Percentiles rank a stretch among this genome's conserved stretches.
phyloP scores from a whole-genome alignment of 1,284 basidiomycete genomes.

The Puccinia polysora region DNA sequence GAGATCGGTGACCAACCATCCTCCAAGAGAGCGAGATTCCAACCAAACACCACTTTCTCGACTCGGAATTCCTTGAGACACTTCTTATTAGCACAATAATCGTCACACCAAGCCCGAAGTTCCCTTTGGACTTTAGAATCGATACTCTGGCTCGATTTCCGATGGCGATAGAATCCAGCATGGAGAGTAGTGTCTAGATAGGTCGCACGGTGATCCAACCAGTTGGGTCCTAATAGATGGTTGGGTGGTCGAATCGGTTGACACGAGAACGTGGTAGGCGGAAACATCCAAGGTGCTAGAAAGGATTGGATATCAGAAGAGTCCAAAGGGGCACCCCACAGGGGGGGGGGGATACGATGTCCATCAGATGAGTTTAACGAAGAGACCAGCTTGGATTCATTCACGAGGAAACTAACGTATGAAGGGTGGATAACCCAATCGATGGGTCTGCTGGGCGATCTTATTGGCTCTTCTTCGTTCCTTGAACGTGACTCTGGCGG shows the following conservation, averaged over 20 bases:
- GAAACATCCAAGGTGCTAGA: constrained; percentile 35
- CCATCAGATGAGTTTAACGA: too few relatives aligned
- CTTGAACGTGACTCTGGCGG: constrained; percentile 4
- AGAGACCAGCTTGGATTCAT: too few relatives aligned
- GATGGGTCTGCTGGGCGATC: constrained; percentile 6
- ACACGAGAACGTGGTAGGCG: constrained; percentile 2
- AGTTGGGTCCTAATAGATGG: constrained; percentile 22
- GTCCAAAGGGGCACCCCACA: too few relatives aligned
- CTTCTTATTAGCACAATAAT: constrained; percentile 19
- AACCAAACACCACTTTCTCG: constrained; percentile 29
- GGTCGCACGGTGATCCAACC: background rate
- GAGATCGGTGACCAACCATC: background rate
- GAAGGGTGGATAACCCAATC: constrained; percentile 22
- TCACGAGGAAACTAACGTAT: constrained; percentile 28
- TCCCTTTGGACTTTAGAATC: constrained; percentile 9
- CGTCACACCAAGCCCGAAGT: constrained; percentile 31
- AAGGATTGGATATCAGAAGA: background rate
- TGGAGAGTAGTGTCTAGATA: constrained; percentile 2
- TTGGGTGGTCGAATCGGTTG: constrained; percentile 24
- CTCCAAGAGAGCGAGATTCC: constrained; percentile 17
- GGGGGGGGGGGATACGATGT: too few relatives aligned
- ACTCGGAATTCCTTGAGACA: constrained; percentile 26
- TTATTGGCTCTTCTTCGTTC: constrained; percentile 23
- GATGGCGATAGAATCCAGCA: constrained; percentile 7
- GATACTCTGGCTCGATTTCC: background rate